Conservation (phyloP, 2,329 filamentous ascomycete species). For the Apiospora kogelbergensis region DNA sequence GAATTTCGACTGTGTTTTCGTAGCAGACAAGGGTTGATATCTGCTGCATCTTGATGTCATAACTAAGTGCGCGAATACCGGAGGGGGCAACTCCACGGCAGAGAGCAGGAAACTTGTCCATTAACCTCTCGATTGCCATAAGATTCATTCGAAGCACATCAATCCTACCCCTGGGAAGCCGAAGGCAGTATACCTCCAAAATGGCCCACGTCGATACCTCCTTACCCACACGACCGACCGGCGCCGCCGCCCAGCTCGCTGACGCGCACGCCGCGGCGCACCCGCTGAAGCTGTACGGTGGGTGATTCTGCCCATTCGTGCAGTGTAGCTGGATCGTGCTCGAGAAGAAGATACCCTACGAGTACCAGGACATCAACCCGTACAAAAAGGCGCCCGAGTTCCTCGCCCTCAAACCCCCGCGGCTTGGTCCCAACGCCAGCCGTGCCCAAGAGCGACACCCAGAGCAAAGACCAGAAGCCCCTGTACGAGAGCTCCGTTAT, state of each 20-base stretch:
- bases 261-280: constrained; percentile 46
- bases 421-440: constrained; percentile 73
- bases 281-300: constrained; percentile 65
- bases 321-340: constrained; percentile 74
- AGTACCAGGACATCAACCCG: constrained; percentile 77
- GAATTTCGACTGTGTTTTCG: background rate
- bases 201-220: constrained; percentile 51
- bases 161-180: background rate
- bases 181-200: background rate
- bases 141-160: background rate
- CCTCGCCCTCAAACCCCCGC: constrained; percentile 71
- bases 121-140: background rate
- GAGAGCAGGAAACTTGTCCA: background rate
- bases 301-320: constrained; percentile 73
- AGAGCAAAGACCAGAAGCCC: constrained; percentile 45
- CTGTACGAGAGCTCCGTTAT: constrained; percentile 74
- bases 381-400: constrained; percentile 71
- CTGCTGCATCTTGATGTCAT: constrained; percentile 4
- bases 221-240: constrained; percentile 46
- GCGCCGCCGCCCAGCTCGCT: constrained; percentile 48
- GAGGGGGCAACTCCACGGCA: background rate
- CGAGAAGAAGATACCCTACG: constrained; percentile 70
- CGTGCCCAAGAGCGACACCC: constrained; percentile 35
- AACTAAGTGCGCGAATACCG: background rate
- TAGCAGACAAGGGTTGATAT: background rate